Evolutionary conservation across 2,329 filamentous ascomycete genomes (phyloP).

Genomic region (Tolypocladium endophyticum): DNA sequence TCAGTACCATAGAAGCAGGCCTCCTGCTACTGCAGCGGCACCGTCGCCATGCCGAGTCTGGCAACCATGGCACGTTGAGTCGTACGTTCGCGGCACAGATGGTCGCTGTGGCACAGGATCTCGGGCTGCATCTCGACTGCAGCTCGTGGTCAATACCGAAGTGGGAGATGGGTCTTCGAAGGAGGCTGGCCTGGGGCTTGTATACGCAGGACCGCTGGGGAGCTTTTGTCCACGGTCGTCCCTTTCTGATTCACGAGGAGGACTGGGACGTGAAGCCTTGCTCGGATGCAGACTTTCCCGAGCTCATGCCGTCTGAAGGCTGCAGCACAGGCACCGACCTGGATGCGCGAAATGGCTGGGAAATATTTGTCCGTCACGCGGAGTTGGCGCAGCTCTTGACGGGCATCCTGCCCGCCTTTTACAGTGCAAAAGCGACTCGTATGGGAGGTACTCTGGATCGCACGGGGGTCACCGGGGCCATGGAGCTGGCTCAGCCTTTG

Average conservation of each 20-base stretch:
- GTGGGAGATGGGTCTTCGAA: slow-evolving; percentile 52
- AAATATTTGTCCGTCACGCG: slow-evolving; percentile 40
- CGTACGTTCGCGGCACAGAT: slow-evolving; percentile 41
- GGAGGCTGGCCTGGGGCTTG: slow-evolving; percentile 52
- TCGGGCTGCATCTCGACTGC: slow-evolving; percentile 52
- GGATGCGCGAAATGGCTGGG: slow-evolving; percentile 32
- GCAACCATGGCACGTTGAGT: slow-evolving; percentile 16
- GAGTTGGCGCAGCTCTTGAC: slow-evolving; percentile 38
- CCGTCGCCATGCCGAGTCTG: slow-evolving; percentile 23
- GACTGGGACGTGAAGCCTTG: slow-evolving; percentile 43
- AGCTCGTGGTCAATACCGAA: slow-evolving; percentile 49
- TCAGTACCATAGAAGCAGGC: slow-evolving; percentile 45
- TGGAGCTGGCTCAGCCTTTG: slow-evolving; percentile 21
- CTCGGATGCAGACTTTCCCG: slow-evolving; percentile 25
- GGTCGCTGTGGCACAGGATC: slow-evolving; percentile 45
- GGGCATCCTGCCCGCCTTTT: slow-evolving; percentile 39
- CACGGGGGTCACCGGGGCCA: slow-evolving; percentile 20
- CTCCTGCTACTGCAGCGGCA: slow-evolving; percentile 40
- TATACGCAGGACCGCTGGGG: slow-evolving; percentile 58
- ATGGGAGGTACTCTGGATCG: slow-evolving; percentile 18
- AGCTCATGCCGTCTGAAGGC: slow-evolving; percentile 23
- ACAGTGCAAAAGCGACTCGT: slow-evolving; percentile 24
- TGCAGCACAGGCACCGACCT: slow-evolving; percentile 25
- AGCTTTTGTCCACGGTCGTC: slow-evolving; percentile 44
- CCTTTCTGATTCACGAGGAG: slow-evolving; percentile 38